Conservation (phyloP, 805 yeast genomes). For the Blastobotrys parvus region DNA sequence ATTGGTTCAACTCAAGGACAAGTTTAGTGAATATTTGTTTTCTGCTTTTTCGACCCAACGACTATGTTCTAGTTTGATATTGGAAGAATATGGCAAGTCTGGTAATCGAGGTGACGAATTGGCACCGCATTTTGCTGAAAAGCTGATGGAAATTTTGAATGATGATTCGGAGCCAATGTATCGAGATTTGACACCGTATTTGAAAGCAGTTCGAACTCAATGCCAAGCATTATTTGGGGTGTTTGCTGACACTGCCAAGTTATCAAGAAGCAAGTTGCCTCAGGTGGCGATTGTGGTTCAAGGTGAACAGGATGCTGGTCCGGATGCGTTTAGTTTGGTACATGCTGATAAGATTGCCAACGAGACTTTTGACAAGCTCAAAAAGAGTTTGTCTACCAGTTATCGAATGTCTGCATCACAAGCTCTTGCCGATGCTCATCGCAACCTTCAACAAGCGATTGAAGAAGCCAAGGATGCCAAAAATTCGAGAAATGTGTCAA, state of each 20-base stretch:
- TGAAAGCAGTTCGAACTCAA: conserved; percentile 78
- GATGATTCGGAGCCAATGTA: conserved; percentile 35
- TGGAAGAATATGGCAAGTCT: conserved; percentile 49
- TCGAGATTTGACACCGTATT: conserved; percentile 79
- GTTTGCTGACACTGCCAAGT: conserved; percentile 67
- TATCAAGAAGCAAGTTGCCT: conserved; percentile 65
- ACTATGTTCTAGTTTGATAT: conserved; percentile 54
- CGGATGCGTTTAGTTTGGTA: conserved; percentile 78
- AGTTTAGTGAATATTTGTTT: conserved; percentile 34
- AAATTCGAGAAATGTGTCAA: conserved; percentile 38
- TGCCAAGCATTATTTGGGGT: conserved; percentile 75
- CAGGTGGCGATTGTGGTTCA: conserved; percentile 82
- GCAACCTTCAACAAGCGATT: conserved; percentile 57
- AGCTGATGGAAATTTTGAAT: conserved; percentile 11
- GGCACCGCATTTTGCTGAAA: conserved; percentile 11
- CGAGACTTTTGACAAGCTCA: conserved; percentile 58
- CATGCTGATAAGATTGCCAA: conserved; percentile 63
- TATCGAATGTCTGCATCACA: conserved; percentile 62
- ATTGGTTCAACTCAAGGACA: conserved; percentile 9
- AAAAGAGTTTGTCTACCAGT: conserved; percentile 55
- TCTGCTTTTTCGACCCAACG: conserved; percentile 77
- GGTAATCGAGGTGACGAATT: not conserved
- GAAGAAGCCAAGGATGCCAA: conserved; percentile 54
- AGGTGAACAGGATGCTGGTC: conserved; percentile 91
- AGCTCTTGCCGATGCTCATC: conserved; percentile 70